A percentile compares a stretch with the other conserved stretches of the same genome.
These are phyloP conservation scores for Oryza longistaminata DNA, from an alignment of 176 grass and related monocot genomes.

Conservation along the genomic window DNA sequence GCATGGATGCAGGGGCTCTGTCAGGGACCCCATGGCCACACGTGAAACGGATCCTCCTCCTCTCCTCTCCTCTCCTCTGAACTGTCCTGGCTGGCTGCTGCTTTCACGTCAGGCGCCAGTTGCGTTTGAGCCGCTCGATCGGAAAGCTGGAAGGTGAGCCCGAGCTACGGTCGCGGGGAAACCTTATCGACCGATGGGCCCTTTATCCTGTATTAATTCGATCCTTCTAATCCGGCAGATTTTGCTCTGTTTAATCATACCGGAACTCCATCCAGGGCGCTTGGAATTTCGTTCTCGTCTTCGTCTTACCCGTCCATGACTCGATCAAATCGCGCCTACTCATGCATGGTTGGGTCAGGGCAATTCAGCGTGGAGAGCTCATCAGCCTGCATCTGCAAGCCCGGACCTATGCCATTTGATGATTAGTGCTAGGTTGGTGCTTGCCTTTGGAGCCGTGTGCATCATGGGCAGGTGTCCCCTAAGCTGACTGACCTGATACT, in stretches of 20 bases:
- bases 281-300: neutral
- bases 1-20: neutral
- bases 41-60: neutral
- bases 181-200: neutral
- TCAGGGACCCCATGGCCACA: slow-evolving; percentile 3
- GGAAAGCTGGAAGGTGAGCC: neutral
- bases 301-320: neutral
- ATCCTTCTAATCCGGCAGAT: neutral
- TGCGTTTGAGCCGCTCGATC: neutral
- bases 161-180: neutral
- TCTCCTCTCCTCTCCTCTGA: neutral
- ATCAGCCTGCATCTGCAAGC: slow-evolving; percentile 21
- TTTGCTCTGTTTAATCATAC: neutral
- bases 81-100: neutral
- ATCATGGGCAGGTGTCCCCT: neutral
- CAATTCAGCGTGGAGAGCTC: neutral
- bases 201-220: neutral
- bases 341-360: neutral
- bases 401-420: slow-evolving; percentile 15
- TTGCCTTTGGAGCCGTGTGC: slow-evolving; percentile 24
- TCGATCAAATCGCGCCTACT: neutral
- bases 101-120: neutral
- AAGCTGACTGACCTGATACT: neutral
- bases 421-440: slow-evolving; percentile 8
- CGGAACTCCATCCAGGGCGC: neutral